Percentiles rank a stretch among this genome's conserved stretches.
Conservation (phyloP, 768 basidiomycete genomes). For the Russula olivacea region DNA sequence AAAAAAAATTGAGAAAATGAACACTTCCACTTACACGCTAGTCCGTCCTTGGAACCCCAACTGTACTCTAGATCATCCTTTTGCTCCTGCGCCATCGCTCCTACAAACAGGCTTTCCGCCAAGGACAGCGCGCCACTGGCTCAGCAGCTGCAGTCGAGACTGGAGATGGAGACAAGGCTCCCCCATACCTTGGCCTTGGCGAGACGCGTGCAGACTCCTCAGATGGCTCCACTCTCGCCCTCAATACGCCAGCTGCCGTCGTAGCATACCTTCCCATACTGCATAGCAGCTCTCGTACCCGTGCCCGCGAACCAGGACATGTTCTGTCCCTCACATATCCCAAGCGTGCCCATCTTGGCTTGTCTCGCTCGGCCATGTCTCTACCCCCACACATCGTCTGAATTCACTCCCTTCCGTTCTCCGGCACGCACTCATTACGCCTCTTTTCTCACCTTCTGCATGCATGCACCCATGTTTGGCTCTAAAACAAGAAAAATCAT, state of each 20-base stretch:
- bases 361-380: background rate
- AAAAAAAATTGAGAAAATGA: background rate
- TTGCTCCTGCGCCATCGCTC: slow-evolving; percentile 15
- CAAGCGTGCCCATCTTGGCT: background rate
- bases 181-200: background rate
- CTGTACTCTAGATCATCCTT: background rate
- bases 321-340: background rate
- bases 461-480: background rate
- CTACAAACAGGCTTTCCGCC: background rate
- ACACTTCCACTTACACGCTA: background rate
- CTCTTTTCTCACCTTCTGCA: background rate
- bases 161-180: background rate
- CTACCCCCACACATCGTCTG: background rate
- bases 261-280: background rate
- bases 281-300: background rate
- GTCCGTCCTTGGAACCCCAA: background rate
- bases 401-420: background rate
- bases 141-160: background rate
- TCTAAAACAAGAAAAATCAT: background rate
- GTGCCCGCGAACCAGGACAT: background rate
- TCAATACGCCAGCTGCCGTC: background rate
- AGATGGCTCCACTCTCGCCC: background rate
- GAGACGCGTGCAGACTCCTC: background rate
- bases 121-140: background rate
- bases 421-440: background rate